Percentiles rank a stretch among this genome's conserved stretches.
Conservation (phyloP, 352 stramenopile species). For the Pilasporangium apinafurcum region DNA sequence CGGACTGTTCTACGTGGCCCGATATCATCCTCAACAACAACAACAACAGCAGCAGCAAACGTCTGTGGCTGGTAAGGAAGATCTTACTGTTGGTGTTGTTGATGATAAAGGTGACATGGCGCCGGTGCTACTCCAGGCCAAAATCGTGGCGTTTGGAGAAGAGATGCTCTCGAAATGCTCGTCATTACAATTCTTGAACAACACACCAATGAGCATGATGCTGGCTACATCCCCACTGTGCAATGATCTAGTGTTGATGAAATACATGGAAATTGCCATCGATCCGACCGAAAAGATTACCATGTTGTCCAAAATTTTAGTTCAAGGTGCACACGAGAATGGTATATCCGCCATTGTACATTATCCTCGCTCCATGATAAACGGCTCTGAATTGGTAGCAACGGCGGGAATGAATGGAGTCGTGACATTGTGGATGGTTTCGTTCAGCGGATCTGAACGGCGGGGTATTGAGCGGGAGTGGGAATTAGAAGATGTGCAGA, state of each 20-base stretch:
- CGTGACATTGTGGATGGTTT: conserved; percentile 66
- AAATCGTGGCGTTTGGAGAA: conserved; percentile 41
- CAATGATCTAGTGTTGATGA: conserved; percentile 41
- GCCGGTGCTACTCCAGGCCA: conserved; percentile 20
- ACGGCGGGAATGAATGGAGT: conserved; percentile 56
- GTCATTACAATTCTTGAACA: conserved; percentile 31
- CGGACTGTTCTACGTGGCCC: conserved; percentile 40
- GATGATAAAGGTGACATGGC: conserved; percentile 5
- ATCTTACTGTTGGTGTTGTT: neutral
- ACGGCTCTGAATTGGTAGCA: conserved; percentile 50
- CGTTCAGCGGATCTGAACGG: conserved; percentile 18
- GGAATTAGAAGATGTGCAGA: conserved; percentile 55
- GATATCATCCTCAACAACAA: conserved; percentile 19
- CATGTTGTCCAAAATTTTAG: conserved; percentile 46
- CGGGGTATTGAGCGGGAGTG: too few species aligned
- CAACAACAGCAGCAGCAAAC: conserved; percentile 10
- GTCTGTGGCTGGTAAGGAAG: too few species aligned
- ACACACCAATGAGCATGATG: conserved; percentile 43
- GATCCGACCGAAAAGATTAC: conserved; percentile 41
- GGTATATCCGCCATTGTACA: conserved; percentile 44
- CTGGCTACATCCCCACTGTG: conserved; percentile 24
- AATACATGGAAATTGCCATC: conserved; percentile 41
- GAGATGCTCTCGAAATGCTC: conserved; percentile 29
- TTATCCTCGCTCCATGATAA: conserved; percentile 29
- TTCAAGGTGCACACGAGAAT: conserved; percentile 40